phyloP scores from a whole-genome alignment of 768 basidiomycete genomes.

The Artomyces pyxidatus region DNA sequence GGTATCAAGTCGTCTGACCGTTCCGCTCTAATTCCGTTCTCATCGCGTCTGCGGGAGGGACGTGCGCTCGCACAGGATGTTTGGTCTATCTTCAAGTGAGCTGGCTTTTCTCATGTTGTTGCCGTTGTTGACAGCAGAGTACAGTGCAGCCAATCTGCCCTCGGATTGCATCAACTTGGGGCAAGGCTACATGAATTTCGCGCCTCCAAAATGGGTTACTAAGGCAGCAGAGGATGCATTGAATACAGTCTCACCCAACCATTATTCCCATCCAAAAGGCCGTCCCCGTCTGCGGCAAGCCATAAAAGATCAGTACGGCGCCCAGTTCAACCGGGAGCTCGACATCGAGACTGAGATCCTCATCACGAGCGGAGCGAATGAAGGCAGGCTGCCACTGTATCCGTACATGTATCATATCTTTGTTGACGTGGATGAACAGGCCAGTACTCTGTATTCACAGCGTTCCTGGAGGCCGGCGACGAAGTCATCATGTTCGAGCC shows the following conservation, averaged over 20 bases:
- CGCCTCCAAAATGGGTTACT: conserved; percentile 73
- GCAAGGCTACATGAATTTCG: conserved; percentile 86
- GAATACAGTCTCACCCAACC: conserved; percentile 54
- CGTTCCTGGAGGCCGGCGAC: conserved; percentile 86
- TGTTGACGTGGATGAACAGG: conserved; percentile 40
- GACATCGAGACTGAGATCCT: conserved; percentile 84
- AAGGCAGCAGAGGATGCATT: conserved; percentile 69
- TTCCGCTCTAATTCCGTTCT: conserved; percentile 52
- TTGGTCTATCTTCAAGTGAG: conserved; percentile 86
- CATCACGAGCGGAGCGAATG: conserved; percentile 94
- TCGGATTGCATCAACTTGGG: conserved; percentile 93
- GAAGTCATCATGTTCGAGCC: conserved; percentile 99
- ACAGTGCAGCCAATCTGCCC: conserved; percentile 81
- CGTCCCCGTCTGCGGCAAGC: conserved; percentile 83
- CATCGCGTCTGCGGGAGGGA: conserved; percentile 66
- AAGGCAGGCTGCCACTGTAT: conserved; percentile 47
- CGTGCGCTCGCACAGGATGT: conserved; percentile 78
- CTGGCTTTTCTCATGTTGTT: conserved; percentile 2
- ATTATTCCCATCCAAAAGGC: conserved; percentile 90
- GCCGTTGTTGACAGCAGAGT: conserved; percentile 5
- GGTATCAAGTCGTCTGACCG: conserved; percentile 24
- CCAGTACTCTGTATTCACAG: conserved; percentile 88
- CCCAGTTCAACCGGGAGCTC: conserved; percentile 58
- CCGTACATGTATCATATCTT: conserved; percentile 2
- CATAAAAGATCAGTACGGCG: conserved; percentile 71